phyloP scores from a whole-genome alignment of 2,329 filamentous ascomycete species.

The Botrytis byssoidea region DNA sequence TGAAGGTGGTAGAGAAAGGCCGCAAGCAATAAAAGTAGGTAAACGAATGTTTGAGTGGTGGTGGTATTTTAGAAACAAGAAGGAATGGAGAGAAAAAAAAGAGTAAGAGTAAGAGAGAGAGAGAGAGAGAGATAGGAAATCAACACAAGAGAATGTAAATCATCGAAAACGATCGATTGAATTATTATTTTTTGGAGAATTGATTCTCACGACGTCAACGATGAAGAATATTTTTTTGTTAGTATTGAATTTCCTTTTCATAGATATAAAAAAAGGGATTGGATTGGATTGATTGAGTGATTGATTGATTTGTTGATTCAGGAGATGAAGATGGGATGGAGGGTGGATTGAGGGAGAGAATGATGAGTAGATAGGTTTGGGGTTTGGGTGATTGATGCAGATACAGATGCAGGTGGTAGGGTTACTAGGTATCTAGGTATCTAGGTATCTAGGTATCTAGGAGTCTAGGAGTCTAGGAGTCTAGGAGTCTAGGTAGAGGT shows the following conservation, averaged over 20 bases:
- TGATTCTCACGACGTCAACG: background rate
- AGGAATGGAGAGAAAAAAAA: slow-evolving; percentile 12
- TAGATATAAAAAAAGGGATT: slow-evolving; percentile 65
- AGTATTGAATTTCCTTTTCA: slow-evolving; percentile 60
- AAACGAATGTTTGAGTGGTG: slow-evolving; percentile 5
- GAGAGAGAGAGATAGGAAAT: slow-evolving; percentile 13
- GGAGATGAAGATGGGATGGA: slow-evolving; percentile 40
- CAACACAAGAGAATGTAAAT: slow-evolving; percentile 25
- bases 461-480: no score
- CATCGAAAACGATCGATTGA: slow-evolving; percentile 22
- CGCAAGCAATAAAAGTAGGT: slow-evolving; percentile 6
- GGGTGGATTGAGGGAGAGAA: background rate
- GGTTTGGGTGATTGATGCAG: no score
- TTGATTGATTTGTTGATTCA: slow-evolving; percentile 42
- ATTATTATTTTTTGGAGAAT: background rate
- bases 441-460: no score
- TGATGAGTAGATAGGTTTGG: background rate
- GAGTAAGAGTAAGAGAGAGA: slow-evolving; percentile 1
- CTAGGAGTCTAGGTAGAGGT: no score
- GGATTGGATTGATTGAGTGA: background rate
- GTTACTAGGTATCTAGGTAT: no score
- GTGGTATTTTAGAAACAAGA: background rate
- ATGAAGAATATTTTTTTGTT: slow-evolving; percentile 43
- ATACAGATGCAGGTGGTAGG: no score
- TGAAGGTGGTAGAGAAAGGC: slow-evolving; percentile 10